These are phyloP conservation scores for Rhododendron ferrugineum DNA, from an alignment of 148 eudicot species.

Conservation along the genomic window DNA sequence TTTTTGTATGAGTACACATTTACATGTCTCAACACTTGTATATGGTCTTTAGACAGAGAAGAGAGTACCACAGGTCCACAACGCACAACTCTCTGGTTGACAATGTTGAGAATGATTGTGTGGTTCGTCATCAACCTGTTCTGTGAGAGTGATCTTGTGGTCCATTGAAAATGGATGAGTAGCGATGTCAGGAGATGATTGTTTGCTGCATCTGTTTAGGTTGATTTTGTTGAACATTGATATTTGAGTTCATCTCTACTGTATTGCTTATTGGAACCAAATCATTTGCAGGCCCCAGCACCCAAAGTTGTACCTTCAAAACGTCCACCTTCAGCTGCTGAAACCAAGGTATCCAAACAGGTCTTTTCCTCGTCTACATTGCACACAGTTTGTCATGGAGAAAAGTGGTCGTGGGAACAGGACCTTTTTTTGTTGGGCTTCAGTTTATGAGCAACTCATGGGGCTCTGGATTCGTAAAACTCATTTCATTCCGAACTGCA, in stretches of 20 bases:
- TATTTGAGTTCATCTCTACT: not conserved
- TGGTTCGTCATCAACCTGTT: not conserved
- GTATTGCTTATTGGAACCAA: not conserved
- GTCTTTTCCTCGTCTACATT: not conserved
- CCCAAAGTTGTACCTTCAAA: conserved; percentile 4
- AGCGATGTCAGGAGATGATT: not conserved
- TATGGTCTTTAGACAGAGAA: not conserved
- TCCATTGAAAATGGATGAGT: not conserved
- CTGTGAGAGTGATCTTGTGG: not conserved
- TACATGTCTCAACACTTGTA: not conserved
- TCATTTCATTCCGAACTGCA: not conserved
- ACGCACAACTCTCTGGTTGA: not conserved
- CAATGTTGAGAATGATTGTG: not conserved
- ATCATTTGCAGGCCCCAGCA: not conserved
- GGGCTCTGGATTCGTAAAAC: no score
- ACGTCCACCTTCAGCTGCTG: not conserved
- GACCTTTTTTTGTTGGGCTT: not conserved
- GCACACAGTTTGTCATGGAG: not conserved
- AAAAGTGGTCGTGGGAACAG: not conserved
- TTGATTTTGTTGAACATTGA: not conserved
- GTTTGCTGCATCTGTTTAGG: not conserved
- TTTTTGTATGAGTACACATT: not conserved
- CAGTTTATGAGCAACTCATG: not conserved
- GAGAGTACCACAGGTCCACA: not conserved
- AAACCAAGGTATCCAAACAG: not conserved